phyloP scores from a whole-genome alignment of 75 land plant species.

The Azolla pinnata region DNA sequence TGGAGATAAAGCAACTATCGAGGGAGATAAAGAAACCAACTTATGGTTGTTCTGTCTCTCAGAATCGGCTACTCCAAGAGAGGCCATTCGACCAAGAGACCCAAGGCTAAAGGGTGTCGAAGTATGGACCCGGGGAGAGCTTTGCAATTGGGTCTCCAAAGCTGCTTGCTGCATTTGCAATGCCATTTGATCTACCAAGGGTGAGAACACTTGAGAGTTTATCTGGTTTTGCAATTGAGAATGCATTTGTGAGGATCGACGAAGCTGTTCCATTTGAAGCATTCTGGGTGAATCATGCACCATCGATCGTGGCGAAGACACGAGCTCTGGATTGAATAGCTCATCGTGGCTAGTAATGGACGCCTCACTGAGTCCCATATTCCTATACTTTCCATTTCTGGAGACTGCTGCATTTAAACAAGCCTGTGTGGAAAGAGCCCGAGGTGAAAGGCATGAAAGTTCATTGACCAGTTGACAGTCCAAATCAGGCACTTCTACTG shows the following conservation, averaged over 20 bases:
- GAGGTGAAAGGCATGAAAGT: constrained; percentile 2
- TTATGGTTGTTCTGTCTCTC: background rate
- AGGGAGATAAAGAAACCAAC: constrained; percentile 5
- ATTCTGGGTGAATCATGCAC: constrained; percentile 33
- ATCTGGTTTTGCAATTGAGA: constrained; percentile 45
- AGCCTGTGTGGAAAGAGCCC: constrained; percentile 20
- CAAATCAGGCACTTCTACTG: constrained; percentile 35
- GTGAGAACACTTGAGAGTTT: constrained; percentile 12
- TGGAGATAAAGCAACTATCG: constrained; percentile 14
- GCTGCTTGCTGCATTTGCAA: constrained; percentile 6
- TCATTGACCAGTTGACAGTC: constrained; percentile 16
- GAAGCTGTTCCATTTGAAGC: constrained; percentile 36
- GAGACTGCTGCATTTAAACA: constrained; percentile 22
- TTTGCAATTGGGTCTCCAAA: background rate
- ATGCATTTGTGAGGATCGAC: constrained; percentile 38
- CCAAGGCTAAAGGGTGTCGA: constrained; percentile 10
- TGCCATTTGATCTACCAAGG: constrained; percentile 8
- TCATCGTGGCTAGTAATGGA: constrained; percentile 55
- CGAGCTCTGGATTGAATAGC: constrained; percentile 54
- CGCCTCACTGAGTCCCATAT: constrained; percentile 21
- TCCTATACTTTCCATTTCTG: constrained; percentile 15
- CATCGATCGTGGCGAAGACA: constrained; percentile 33
- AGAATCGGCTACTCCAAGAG: constrained; percentile 5
- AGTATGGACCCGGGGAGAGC: background rate
- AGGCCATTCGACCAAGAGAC: constrained; percentile 5